These are phyloP conservation scores for Picea abies DNA, from an alignment of 83 land plant genomes.

Conservation along the genomic window DNA sequence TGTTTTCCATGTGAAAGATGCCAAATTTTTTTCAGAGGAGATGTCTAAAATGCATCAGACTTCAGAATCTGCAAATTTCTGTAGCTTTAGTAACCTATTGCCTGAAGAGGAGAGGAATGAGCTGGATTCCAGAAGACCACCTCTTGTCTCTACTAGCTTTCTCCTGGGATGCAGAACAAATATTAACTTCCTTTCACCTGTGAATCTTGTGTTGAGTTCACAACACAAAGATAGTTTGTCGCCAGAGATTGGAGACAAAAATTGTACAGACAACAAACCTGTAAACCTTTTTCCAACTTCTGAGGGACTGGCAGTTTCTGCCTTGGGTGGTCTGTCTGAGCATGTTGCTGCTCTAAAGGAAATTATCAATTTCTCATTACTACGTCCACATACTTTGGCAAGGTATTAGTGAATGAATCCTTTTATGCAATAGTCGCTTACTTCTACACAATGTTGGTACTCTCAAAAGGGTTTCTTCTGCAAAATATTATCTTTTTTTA, in stretches of 20 bases:
- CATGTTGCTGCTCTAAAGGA: slow-evolving; percentile 66
- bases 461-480: neutral
- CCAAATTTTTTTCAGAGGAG: neutral
- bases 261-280: slow-evolving; percentile 14
- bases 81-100: neutral
- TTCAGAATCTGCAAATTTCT: slow-evolving; percentile 1
- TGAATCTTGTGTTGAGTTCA: neutral
- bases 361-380: slow-evolving; percentile 51
- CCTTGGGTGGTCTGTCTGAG: slow-evolving; percentile 80
- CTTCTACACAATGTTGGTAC: neutral
- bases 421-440: neutral
- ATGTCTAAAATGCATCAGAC: neutral
- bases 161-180: slow-evolving; percentile 37
- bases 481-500: neutral
- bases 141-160: slow-evolving; percentile 17
- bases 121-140: neutral
- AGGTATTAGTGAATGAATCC: slow-evolving; percentile 41
- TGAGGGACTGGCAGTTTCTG: slow-evolving; percentile 6
- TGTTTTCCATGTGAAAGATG: slow-evolving; percentile 36
- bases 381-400: slow-evolving; percentile 27
- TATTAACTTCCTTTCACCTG: slow-evolving; percentile 25
- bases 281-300: slow-evolving; percentile 27
- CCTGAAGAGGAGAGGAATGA: neutral
- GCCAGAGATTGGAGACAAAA: slow-evolving; percentile 5
- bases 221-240: neutral